Conservation (phyloP, 1,139 yeast genomes). For the Blastobotrys serpentis region DNA sequence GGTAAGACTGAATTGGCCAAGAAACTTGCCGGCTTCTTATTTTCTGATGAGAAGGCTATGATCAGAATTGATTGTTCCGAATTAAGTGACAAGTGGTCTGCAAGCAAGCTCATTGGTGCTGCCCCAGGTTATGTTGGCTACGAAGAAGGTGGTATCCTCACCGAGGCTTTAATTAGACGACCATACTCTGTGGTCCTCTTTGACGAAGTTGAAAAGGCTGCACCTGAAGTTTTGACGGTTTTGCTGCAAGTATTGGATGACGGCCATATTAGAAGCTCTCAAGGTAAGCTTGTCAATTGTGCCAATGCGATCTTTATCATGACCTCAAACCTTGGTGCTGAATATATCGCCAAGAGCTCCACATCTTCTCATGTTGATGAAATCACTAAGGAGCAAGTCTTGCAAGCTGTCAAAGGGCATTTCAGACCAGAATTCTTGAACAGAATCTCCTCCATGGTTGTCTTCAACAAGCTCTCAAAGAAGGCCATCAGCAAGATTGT, state of each 20-base stretch:
- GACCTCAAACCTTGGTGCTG: conserved; percentile 98
- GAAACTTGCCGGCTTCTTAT: conserved; percentile 91
- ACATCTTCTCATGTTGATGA: conserved; percentile 54
- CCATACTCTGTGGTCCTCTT: conserved; percentile 94
- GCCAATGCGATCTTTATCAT: conserved; percentile 89
- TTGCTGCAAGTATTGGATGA: conserved; percentile 91
- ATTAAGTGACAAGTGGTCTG: conserved; percentile 91
- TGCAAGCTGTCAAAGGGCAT: conserved; percentile 82
- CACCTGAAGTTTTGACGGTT: conserved; percentile 93
- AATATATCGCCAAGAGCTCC: conserved; percentile 72
- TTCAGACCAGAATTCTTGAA: conserved; percentile 97
- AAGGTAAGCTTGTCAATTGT: conserved; percentile 90
- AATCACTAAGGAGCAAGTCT: conserved; percentile 69
- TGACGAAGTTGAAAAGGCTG: conserved; percentile 99
- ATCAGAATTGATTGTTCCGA: conserved; percentile 98
- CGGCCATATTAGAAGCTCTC: conserved; percentile 92
- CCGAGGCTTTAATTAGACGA: conserved; percentile 84
- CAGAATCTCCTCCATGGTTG: conserved; percentile 89
- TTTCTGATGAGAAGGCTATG: conserved; percentile 95
- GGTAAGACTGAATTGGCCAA: conserved; percentile 98
- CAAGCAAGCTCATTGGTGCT: conserved; percentile 91
- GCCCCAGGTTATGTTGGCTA: conserved; percentile 98
- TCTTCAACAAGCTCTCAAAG: conserved; percentile 87
- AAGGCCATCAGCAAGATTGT: conserved; percentile 93
- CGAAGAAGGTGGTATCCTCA: conserved; percentile 95